Evolutionary conservation across 192 early-diverging fungal species (phyloP), one percentile per base, ranked within the genome.

Genomic region (Backusella morwellensis): DNA sequence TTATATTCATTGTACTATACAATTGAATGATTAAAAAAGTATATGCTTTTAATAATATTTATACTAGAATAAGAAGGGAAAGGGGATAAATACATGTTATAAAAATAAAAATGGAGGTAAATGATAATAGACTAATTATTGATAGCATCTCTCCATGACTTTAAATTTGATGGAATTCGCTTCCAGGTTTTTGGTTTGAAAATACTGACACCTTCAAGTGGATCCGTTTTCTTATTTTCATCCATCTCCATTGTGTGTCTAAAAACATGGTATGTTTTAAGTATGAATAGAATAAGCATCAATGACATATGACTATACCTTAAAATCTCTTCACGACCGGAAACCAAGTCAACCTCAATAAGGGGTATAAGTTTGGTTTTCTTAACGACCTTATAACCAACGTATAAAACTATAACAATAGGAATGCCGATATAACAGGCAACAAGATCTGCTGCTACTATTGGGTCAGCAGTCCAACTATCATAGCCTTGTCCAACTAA

Each of bases 361-460:
- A 93, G 76, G 29, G 85, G 88, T 73, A 93, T 73, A 75, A 92
- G 81, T 77, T 88, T 88, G 7, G 92, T 88, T 74, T 86, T 88
- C 78, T 88, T 91, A 73, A 83, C 70, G 36, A 89, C 70, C 82
- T 93, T 93, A 86, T 87, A 95, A 15, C 80, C 85, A 63, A 89
- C 74, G 79, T 86, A 93, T 7, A 92, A 77, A 35, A 91, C 66
- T 21, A 91, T 17, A 32, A 92, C 91, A 78, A 91, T 79, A 56
- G 92, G 87, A 66, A 93, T 80, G 41, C 88, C 88, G 73, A 93
- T 83, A 74, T 92, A 95, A 63, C 85, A 88, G 8, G 90, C 88
- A 29, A 94, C 77, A 14, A 93, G 82, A 44, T 80, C 80, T 0
- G 77, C 54, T 8, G 84, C 84, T n/a, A 86, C 81, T 32, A 93